phyloP scores from a whole-genome alignment of 768 basidiomycete species.

The Sarcomyxa edulis region DNA sequence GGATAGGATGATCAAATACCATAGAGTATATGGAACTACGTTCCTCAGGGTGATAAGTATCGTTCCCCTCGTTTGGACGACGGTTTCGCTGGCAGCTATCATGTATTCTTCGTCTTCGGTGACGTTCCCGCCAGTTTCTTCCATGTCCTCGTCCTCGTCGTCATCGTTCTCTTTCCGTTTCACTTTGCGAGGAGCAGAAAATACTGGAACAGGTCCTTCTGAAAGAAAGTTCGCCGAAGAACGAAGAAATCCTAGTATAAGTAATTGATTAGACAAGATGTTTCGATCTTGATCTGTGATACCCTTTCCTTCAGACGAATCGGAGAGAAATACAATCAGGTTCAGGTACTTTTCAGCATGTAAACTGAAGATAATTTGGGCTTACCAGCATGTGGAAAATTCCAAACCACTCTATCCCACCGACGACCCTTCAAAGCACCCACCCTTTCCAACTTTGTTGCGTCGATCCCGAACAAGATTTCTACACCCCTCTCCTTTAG shows the following conservation, averaged over 20 bases:
- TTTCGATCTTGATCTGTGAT: slow-evolving; percentile 94
- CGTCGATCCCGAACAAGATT: slow-evolving; percentile 82
- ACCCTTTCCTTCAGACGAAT: slow-evolving; percentile 59
- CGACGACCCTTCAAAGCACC: slow-evolving; percentile 50
- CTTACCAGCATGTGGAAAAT: slow-evolving; percentile 94
- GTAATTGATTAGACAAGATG: slow-evolving; percentile 81
- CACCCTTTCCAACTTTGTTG: slow-evolving; percentile 63
- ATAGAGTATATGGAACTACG: slow-evolving; percentile 80
- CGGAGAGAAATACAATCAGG: too few relatives aligned
- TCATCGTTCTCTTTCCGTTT: slow-evolving; percentile 43
- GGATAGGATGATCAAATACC: slow-evolving; percentile 39
- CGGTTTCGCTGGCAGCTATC: slow-evolving; percentile 11
- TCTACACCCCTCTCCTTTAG: slow-evolving; percentile 57
- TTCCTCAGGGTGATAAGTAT: slow-evolving; percentile 85
- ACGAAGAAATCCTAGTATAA: slow-evolving; percentile 78
- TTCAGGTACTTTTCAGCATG: too few relatives aligned
- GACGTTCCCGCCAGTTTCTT: slow-evolving; percentile 12
- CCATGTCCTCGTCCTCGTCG: slow-evolving; percentile 34
- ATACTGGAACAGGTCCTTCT: slow-evolving; percentile 47
- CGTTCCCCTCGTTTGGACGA: slow-evolving; percentile 49
- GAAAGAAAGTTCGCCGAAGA: slow-evolving; percentile 61
- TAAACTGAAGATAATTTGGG: slow-evolving; percentile 3
- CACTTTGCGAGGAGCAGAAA: slow-evolving; percentile 34
- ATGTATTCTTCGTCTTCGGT: slow-evolving; percentile 20
- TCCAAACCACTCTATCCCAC: slow-evolving; percentile 86